Base-by-base conservation (phyloP, 768 basidiomycete genomes). In the Thelephora ganbajun region DNA sequence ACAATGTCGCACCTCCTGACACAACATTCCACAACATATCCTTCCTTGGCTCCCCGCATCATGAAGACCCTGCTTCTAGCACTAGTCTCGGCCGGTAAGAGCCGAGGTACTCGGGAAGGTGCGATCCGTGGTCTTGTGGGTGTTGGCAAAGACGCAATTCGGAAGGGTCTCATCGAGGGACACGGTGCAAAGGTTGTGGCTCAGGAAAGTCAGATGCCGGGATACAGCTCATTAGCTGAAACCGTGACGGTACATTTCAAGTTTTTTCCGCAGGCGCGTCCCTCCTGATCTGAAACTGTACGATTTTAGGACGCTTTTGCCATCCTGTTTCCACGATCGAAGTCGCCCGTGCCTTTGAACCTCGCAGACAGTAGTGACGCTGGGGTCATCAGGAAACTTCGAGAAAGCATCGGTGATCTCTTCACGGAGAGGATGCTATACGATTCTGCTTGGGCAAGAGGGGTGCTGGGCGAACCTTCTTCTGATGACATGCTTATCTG, bases 61-160 rank as follows among this genome's bases (percentile, higher is more conserved):
- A 88, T 92, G 71, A 96, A 96, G 61, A 96, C 94, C 0, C 78
- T 98, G 2, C 71, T 96, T 3, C 73, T 92, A 11, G 90, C 92
- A 0, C 77, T 98, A 2, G 73, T 90, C 36, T 76, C 73, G 2
- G 66, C 76, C 6, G 79, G 73, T 11, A 85, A 85, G 61, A 78
- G 77, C 50, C 71, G 77, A 16, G 90, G 89, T 5, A 86, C 88
- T 6, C 73, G 91, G 47, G 87, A 93, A 63, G 91, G 94, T 37
- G 88, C 93, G 0, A 79, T 97, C 33, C 78, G 91, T 1, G 90
- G 90, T 14, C 70, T 96, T 26, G 72, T 86, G 19, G 84, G 83
- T 13, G 80, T 93, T 2, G 89, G 89, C 0, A 81, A 86, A 55
- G 86, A 89, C 52, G 88, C 88, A 9, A 77, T 90, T 6, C 66